Evolutionary conservation across 257 asterid genomes (phyloP).

Genomic region (Solanum medicagineum): DNA sequence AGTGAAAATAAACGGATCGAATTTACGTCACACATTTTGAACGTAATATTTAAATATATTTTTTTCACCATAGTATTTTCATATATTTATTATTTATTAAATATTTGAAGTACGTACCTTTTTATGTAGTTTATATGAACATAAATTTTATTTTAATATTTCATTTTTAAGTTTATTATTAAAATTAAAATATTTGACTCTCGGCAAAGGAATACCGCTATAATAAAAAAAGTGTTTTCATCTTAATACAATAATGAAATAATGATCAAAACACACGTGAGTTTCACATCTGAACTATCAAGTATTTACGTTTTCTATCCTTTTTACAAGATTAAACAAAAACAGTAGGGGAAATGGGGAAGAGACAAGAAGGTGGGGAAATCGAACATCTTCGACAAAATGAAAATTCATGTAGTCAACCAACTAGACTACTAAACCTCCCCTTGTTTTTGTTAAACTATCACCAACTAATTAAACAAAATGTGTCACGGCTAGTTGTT

Average conservation of each 20-base stretch:
- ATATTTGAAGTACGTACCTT: no score
- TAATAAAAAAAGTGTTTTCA: neutral
- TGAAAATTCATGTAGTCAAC: no score
- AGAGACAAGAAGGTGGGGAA: neutral
- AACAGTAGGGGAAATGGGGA: neutral
- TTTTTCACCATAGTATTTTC: no score
- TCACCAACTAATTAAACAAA: no score
- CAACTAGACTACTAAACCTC: no score
- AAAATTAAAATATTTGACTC: neutral
- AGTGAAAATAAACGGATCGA: neutral
- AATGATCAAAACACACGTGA: rapidly evolving
- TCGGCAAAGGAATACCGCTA: neutral
- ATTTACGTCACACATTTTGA: neutral
- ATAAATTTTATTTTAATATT: neutral
- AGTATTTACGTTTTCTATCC: neutral
- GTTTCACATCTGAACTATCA: neutral
- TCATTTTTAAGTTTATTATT: no score
- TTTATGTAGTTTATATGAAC: neutral
- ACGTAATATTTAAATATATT: neutral
- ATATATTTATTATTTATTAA: no score
- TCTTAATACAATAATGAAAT: neutral
- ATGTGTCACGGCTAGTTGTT: no score
- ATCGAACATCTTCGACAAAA: no score
- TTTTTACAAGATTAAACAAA: no score
- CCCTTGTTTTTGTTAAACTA: rapidly evolving